These are phyloP conservation scores for Leccinum uliginosum DNA, from an alignment of 768 basidiomycete genomes.

Conservation along the genomic window DNA sequence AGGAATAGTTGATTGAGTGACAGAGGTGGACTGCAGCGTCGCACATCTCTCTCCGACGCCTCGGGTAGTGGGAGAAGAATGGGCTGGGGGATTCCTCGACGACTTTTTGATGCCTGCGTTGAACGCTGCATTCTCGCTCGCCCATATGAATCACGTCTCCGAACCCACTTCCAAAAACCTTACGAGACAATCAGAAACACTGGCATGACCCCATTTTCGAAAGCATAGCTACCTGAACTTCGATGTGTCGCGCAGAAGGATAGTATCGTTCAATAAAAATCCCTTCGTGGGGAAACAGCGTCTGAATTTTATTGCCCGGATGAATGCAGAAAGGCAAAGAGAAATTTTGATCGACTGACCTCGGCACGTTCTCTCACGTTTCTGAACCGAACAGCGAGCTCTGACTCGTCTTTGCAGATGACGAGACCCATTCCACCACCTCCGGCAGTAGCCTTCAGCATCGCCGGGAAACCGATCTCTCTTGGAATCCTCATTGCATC, in stretches of 20 bases:
- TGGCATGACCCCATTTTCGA: neutral
- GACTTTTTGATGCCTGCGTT: slow-evolving; percentile 68
- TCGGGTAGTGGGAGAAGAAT: slow-evolving; percentile 44
- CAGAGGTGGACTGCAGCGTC: slow-evolving; percentile 50
- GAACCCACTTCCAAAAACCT: slow-evolving; percentile 65
- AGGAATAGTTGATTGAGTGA: slow-evolving; percentile 48
- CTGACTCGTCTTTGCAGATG: slow-evolving; percentile 42
- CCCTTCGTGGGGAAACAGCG: slow-evolving; percentile 45
- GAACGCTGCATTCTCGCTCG: slow-evolving; percentile 67
- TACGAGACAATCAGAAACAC: slow-evolving; percentile 1
- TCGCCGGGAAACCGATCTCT: slow-evolving; percentile 53
- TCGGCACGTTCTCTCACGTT: slow-evolving; percentile 39
- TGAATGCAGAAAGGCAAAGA: neutral
- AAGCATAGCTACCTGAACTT: slow-evolving; percentile 47
- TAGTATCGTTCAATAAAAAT: slow-evolving; percentile 62
- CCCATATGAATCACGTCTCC: slow-evolving; percentile 60
- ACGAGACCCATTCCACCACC: slow-evolving; percentile 69
- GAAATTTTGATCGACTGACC: slow-evolving; percentile 30
- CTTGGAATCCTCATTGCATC: slow-evolving; percentile 40
- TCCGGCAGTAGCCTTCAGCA: slow-evolving; percentile 65
- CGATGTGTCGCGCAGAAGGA: slow-evolving; percentile 54
- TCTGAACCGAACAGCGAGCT: slow-evolving; percentile 35
- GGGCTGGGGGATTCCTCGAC: slow-evolving; percentile 68
- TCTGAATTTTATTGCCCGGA: slow-evolving; percentile 26
- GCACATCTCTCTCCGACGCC: slow-evolving; percentile 44